Evolutionary conservation across 2,329 filamentous ascomycete species (phyloP).

Genomic region (Stachybotrys echinatus): DNA sequence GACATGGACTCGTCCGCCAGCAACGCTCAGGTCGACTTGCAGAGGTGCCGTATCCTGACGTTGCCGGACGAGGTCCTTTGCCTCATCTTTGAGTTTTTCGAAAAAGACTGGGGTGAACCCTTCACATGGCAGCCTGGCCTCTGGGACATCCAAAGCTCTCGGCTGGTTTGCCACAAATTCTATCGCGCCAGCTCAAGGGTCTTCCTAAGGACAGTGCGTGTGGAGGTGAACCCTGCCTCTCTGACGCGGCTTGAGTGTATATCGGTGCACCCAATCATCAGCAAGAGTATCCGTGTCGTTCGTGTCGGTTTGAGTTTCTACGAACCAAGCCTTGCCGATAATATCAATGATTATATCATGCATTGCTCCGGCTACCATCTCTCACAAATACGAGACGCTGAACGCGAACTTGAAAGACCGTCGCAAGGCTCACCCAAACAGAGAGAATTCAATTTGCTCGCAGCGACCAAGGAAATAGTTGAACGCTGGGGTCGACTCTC

Average conservation of each 20-base stretch:
- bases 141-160: background rate
- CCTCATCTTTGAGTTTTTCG: too few species aligned
- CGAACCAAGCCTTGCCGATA: background rate
- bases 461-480: too few species aligned
- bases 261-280: slow-evolving; percentile 2
- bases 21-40: too few species aligned
- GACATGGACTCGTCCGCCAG: too few species aligned
- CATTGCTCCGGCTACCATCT: too few species aligned
- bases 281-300: slow-evolving; percentile 1
- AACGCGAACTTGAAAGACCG: background rate
- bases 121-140: background rate
- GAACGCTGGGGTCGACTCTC: too few species aligned
- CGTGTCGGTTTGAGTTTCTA: background rate
- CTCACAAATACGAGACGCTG: too few species aligned
- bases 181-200: slow-evolving; percentile 1
- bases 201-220: background rate
- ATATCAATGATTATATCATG: background rate
- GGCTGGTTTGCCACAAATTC: slow-evolving; percentile 1
- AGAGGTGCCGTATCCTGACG: too few species aligned
- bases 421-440: slow-evolving; percentile 1
- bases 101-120: too few species aligned
- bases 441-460: too few species aligned
- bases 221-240: background rate
- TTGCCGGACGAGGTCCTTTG: too few species aligned
- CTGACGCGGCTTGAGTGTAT: slow-evolving; percentile 1